These are phyloP conservation scores for Sordariomycetes sp. DNA, from an alignment of 2,329 filamentous ascomycete genomes.

Conservation along the genomic window DNA sequence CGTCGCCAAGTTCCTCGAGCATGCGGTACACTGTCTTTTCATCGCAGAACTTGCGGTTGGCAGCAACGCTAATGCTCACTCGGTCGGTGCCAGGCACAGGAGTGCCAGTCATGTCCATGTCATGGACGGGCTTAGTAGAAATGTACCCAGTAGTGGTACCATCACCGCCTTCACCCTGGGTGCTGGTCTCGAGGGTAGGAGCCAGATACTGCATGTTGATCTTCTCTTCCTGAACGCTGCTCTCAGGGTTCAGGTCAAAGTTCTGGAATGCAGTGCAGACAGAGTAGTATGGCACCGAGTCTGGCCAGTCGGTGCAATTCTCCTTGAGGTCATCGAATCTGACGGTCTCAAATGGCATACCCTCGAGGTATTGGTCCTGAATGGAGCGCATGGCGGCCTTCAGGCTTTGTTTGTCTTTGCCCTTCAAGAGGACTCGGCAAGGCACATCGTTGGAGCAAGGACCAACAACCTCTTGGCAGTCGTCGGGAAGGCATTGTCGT, in stretches of 20 bases:
- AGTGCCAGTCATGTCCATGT: constrained; percentile 1
- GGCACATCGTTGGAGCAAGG: constrained; percentile 7
- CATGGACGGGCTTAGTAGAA: constrained; percentile 1
- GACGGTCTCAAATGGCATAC: constrained; percentile 8
- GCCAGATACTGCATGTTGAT: constrained; percentile 1
- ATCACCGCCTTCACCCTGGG: constrained; percentile 1
- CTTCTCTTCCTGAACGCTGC: constrained; percentile 1
- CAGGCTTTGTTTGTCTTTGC: background rate
- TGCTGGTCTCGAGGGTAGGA: background rate
- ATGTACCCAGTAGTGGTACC: constrained; percentile 2
- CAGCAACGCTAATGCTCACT: constrained; percentile 1
- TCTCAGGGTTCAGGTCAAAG: constrained; percentile 2
- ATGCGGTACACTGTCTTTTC: constrained; percentile 1
- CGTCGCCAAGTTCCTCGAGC: constrained; percentile 2
- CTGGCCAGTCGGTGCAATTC: constrained; percentile 11
- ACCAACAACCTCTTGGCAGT: constrained; percentile 9
- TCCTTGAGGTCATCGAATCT: constrained; percentile 10
- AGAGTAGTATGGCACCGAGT: background rate
- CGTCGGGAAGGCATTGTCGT: constrained; percentile 7
- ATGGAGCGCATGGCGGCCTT: constrained; percentile 4
- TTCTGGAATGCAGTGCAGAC: constrained; percentile 2
- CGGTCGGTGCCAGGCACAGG: constrained; percentile 1
- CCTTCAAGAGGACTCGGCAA: constrained; percentile 2
- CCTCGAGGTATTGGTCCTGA: constrained; percentile 9
- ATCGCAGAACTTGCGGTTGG: constrained; percentile 1